Percentiles rank a stretch among this genome's conserved stretches.
phyloP scores from a whole-genome alignment of 305 asterid species.

The Fraxinus baroniana region DNA sequence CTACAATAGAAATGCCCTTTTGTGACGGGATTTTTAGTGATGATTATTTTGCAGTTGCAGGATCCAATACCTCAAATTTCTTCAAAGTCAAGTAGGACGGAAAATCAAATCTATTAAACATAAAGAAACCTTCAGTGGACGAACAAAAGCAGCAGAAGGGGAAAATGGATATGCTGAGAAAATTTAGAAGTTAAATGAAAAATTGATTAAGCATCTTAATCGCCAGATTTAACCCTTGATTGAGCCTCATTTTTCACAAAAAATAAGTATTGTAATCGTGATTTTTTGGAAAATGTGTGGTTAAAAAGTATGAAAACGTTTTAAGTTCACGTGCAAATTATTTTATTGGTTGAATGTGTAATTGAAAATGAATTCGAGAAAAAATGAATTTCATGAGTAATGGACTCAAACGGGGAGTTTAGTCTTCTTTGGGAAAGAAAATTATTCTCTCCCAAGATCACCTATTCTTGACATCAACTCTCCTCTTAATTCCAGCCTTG shows the following conservation, averaged over 20 bases:
- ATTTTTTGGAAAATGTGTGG: background rate
- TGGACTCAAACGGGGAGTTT: background rate
- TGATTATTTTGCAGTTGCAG: background rate
- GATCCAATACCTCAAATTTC: background rate
- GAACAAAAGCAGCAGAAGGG: background rate
- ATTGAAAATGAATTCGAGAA: no score
- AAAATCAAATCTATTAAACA: background rate
- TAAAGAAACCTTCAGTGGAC: background rate
- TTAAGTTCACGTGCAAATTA: background rate
- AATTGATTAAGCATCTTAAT: background rate
- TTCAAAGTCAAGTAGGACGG: background rate
- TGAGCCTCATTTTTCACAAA: background rate
- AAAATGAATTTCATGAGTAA: background rate
- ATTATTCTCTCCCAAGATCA: background rate
- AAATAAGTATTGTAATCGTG: background rate
- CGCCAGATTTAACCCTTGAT: no score
- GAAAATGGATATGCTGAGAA: background rate
- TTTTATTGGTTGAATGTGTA: background rate
- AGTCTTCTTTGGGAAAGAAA: background rate
- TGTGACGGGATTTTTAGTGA: background rate
- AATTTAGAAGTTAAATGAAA: background rate
- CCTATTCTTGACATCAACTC: background rate
- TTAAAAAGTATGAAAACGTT: background rate
- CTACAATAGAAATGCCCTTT: background rate
- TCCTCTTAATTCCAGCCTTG: background rate